Percentiles rank a stretch among this genome's conserved stretches.
These are phyloP conservation scores for Hyphopichia pseudoburtonii DNA, from an alignment of 1,139 yeast species.

Conservation along the genomic window DNA sequence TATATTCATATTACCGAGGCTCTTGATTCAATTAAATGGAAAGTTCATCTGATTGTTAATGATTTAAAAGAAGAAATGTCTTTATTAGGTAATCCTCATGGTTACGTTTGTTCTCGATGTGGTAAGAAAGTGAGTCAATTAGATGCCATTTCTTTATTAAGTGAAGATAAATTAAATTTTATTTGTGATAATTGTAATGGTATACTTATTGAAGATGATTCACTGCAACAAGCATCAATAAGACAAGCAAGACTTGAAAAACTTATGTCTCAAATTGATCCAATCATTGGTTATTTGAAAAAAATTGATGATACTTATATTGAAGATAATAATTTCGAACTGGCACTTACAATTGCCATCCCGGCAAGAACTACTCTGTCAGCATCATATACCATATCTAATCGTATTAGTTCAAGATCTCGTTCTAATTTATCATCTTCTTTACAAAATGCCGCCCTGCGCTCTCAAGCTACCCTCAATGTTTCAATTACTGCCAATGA, in stretches of 20 bases:
- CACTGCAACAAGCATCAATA: constrained; percentile 76
- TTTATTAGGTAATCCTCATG: constrained; percentile 86
- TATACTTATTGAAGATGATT: constrained; percentile 80
- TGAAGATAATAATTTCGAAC: constrained; percentile 86
- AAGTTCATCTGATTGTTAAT: constrained; percentile 83
- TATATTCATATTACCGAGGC: constrained; percentile 91
- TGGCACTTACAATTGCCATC: constrained; percentile 71
- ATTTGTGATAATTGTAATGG: constrained; percentile 84
- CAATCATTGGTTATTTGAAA: constrained; percentile 78
- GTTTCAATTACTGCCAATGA: constrained; percentile 91
- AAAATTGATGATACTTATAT: constrained; percentile 82
- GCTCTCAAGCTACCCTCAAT: constrained; percentile 73
- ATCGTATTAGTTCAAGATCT: constrained; percentile 29
- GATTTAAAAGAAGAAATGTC: constrained; percentile 76
- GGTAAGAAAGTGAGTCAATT: constrained; percentile 76
- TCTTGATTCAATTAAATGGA: constrained; percentile 95
- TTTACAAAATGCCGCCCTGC: constrained; percentile 38
- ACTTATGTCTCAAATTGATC: constrained; percentile 87
- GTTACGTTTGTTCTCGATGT: constrained; percentile 88
- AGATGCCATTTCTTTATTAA: constrained; percentile 81
- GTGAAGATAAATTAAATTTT: constrained; percentile 78
- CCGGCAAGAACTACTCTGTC: constrained; percentile 77
- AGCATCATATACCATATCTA: constrained; percentile 58
- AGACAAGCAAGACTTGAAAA: constrained; percentile 81
- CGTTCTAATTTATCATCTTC: constrained; percentile 32